These are phyloP conservation scores for Tephrocybe sp. DNA, from an alignment of 768 basidiomycete species.

Conservation along the genomic window DNA sequence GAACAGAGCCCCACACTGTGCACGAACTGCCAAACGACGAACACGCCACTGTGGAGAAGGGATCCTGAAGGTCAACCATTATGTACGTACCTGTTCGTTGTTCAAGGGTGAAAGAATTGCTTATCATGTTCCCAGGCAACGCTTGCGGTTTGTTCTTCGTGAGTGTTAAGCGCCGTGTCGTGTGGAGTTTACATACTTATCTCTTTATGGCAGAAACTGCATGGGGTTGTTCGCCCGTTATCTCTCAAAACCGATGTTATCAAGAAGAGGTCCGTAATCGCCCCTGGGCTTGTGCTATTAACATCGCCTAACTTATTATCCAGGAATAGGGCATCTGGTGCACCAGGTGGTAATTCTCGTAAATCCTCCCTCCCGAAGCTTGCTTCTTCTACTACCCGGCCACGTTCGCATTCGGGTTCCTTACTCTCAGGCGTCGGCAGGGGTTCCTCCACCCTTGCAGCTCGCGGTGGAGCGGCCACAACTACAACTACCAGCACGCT, in stretches of 20 bases:
- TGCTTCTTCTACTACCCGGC: conserved; percentile 71
- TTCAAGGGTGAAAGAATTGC: not conserved
- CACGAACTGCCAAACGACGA: conserved; percentile 94
- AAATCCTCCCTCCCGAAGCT: conserved; percentile 73
- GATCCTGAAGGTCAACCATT: conserved; percentile 93
- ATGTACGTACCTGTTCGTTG: conserved; percentile 51
- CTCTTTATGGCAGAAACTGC: conserved; percentile 74
- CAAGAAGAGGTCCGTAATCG: conserved; percentile 77
- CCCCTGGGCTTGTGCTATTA: conserved; percentile 8
- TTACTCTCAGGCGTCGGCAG: conserved; percentile 44
- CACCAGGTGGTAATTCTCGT: conserved; percentile 63
- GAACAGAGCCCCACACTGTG: conserved; percentile 81
- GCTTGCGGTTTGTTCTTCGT: conserved; percentile 94
- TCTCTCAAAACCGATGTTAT: conserved; percentile 97
- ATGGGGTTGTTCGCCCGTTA: conserved; percentile 91
- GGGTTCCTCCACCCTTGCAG: conserved; percentile 19
- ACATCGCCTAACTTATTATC: not conserved
- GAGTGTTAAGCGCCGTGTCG: conserved; percentile 34
- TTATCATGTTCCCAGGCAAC: conserved; percentile 54
- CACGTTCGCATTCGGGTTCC: conserved; percentile 70
- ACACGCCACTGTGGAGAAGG: conserved; percentile 90
- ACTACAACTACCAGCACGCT: conserved; percentile 32
- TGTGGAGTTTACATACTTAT: conserved; percentile 6
- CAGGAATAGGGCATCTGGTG: conserved; percentile 82
- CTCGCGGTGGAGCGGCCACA: conserved; percentile 26